A percentile compares a stretch with the other conserved stretches of the same genome.
Conservation (phyloP, 108 stramenopile species). For the Pseudonitzschia pungens region DNA sequence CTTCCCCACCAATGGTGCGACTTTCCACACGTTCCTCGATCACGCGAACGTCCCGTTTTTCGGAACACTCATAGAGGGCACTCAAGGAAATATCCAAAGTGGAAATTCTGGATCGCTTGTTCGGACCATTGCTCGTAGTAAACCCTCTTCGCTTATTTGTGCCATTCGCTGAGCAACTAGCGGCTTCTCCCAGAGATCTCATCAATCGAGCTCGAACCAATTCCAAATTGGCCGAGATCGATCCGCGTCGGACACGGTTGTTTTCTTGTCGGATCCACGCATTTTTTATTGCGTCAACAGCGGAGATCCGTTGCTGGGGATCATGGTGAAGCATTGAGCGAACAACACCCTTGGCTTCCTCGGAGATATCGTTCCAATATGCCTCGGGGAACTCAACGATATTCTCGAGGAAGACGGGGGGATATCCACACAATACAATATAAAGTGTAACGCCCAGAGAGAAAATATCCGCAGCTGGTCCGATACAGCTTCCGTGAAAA, state of each 20-base stretch:
- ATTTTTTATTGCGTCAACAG: conserved; percentile 55
- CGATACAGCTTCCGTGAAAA: conserved; percentile 55
- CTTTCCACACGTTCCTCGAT: conserved; percentile 37
- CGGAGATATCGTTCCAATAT: conserved; percentile 72
- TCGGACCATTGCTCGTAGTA: conserved; percentile 8
- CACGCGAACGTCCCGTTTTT: conserved; percentile 32
- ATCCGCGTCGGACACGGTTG: conserved; percentile 32
- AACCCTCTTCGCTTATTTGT: conserved; percentile 18
- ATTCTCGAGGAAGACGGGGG: conserved; percentile 61
- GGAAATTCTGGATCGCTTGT: conserved; percentile 16
- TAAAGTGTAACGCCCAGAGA: conserved; percentile 94
- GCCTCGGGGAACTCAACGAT: conserved; percentile 50
- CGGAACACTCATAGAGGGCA: conserved; percentile 19
- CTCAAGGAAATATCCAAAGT: conserved; percentile 18
- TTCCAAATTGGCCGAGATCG: conserved; percentile 40
- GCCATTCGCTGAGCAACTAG: background rate
- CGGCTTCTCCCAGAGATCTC: conserved; percentile 6
- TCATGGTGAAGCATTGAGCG: conserved; percentile 68
- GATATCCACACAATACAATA: conserved; percentile 95
- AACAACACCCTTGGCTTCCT: conserved; percentile 74
- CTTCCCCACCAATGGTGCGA: conserved; percentile 13
- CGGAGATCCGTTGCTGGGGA: conserved; percentile 61
- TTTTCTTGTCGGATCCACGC: conserved; percentile 60
- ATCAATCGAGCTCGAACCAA: conserved; percentile 33
- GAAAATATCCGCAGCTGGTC: conserved; percentile 91